These are phyloP conservation scores for Coffea canephora DNA, from an alignment of 257 asterid genomes.

Conservation along the genomic window DNA sequence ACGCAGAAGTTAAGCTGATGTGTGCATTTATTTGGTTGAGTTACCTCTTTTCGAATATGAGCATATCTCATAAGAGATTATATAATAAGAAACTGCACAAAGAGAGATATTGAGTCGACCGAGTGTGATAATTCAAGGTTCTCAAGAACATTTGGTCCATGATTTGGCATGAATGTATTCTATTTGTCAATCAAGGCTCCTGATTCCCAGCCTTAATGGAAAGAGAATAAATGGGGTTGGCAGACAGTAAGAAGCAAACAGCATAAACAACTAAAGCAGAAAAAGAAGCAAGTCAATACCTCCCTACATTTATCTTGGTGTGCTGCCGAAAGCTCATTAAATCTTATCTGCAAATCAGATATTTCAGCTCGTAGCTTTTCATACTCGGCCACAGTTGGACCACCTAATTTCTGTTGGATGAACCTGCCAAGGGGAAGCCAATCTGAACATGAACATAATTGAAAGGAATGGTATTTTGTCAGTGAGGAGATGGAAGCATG, in stretches of 20 bases:
- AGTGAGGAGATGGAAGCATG: neutral
- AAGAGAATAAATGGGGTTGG: neutral
- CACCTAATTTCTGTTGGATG: conserved; percentile 87
- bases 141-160: neutral
- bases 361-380: conserved; percentile 79
- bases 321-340: conserved; percentile 58
- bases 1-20: neutral
- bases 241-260: neutral
- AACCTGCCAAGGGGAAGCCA: conserved; percentile 49
- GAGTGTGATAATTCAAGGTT: neutral
- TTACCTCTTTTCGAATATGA: neutral
- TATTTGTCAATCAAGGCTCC: neutral
- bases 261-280: neutral
- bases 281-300: conserved; percentile 35
- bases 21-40: neutral
- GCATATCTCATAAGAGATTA: neutral
- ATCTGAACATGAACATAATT: neutral
- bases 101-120: neutral
- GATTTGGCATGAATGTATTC: neutral
- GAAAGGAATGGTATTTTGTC: neutral
- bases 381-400: conserved; percentile 71
- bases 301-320: conserved; percentile 74
- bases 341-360: conserved; percentile 56
- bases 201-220: neutral
- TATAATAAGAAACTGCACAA: neutral